Evolutionary conservation across 2,329 filamentous ascomycete species (phyloP).

Genomic region (Colletotrichum nymphaeae): DNA sequence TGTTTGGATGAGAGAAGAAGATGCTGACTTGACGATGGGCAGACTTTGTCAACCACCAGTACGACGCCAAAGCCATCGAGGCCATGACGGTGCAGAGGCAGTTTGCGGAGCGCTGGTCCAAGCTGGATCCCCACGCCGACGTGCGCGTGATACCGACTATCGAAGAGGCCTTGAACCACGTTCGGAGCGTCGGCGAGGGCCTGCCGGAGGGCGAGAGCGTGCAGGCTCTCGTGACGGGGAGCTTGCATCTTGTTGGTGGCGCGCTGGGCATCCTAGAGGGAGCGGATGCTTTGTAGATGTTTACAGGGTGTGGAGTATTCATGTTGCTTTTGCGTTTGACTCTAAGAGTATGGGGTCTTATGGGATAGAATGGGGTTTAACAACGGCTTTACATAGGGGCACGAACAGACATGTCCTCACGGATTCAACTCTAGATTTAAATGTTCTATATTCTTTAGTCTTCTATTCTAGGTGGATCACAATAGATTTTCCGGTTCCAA

Average conservation of each 20-base stretch:
- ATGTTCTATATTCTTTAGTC: not conserved
- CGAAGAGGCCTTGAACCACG: conserved; percentile 61
- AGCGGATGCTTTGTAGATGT: conserved; percentile 26
- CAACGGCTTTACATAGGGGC: not conserved
- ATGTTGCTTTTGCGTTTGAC: too few species aligned
- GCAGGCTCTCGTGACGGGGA: conserved; percentile 78
- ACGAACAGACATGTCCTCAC: conserved; percentile 1
- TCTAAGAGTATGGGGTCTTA: not conserved
- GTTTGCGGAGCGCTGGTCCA: conserved; percentile 63
- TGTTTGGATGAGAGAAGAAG: not conserved
- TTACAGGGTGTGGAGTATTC: not conserved
- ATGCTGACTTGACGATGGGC: conserved; percentile 31
- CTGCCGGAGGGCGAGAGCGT: conserved; percentile 48
- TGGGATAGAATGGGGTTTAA: not conserved
- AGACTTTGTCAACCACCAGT: conserved; percentile 68
- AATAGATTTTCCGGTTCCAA: conserved; percentile 48
- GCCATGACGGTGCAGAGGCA: conserved; percentile 63
- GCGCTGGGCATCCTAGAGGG: conserved; percentile 57
- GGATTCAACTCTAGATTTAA: conserved; percentile 22
- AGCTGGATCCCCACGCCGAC: conserved; percentile 57
- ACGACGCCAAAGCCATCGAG: conserved; percentile 62
- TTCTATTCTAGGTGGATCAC: not conserved
- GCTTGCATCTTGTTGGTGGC: conserved; percentile 85
- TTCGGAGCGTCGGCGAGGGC: conserved; percentile 36
- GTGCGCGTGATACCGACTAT: conserved; percentile 63